A percentile compares a stretch with the other conserved stretches of the same genome.
phyloP scores from a whole-genome alignment of 306 rosid species.

The Lathyrus sativus region DNA sequence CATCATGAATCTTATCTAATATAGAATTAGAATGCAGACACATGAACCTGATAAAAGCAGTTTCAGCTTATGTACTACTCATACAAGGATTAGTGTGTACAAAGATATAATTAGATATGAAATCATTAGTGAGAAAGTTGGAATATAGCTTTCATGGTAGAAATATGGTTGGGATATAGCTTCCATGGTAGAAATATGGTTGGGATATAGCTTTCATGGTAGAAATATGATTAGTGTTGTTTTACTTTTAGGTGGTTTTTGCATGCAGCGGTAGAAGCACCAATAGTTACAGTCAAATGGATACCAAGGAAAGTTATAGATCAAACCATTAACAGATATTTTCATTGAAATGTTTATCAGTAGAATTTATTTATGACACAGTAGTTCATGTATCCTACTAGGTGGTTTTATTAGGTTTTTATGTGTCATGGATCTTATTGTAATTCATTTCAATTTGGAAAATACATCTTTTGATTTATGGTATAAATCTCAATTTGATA shows the following conservation, averaged over 20 bases:
- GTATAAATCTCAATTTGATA: too few relatives aligned
- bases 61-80: conserved; percentile 23
- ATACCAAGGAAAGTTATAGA: not conserved
- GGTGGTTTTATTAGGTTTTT: not conserved
- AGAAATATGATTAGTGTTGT: not conserved
- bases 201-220: not conserved
- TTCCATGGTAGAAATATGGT: not conserved
- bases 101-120: not conserved
- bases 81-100: not conserved
- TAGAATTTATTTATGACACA: not conserved
- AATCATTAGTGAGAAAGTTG: not conserved
- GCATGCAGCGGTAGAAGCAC: not conserved
- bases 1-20: not conserved
- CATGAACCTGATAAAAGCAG: conserved; percentile 15
- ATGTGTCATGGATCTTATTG: not conserved
- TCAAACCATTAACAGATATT: not conserved
- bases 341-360: not conserved
- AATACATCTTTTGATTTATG: not conserved
- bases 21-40: not conserved
- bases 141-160: not conserved
- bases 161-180: not conserved
- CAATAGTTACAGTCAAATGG: not conserved
- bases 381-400: not conserved
- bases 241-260: not conserved
- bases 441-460: not conserved